phyloP scores from a whole-genome alignment of 2,329 filamentous ascomycete species.

The Fusarium sp. region DNA sequence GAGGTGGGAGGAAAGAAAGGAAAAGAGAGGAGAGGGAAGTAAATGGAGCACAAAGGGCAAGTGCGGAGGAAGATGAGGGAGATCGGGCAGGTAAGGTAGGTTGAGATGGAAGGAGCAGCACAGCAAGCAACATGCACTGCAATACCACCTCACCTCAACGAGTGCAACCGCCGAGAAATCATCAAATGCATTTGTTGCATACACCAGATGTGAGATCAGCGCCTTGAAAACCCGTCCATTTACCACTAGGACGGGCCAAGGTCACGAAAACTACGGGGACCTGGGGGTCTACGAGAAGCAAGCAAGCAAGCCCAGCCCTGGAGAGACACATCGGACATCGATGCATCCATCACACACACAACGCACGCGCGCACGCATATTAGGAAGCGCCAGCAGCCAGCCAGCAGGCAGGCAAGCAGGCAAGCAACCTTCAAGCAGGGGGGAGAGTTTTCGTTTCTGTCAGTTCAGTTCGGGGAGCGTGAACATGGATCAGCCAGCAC shows the following conservation, averaged over 20 bases:
- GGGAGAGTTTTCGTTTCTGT: conserved; percentile 19
- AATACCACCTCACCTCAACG: conserved; percentile 7
- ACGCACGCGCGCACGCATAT: conserved; percentile 7
- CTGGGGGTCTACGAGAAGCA: conserved; percentile 12
- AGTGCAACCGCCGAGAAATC: conserved; percentile 33
- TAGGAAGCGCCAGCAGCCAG: conserved; percentile 12
- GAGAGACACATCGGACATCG: conserved; percentile 23
- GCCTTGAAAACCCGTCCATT: conserved; percentile 22
- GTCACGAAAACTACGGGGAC: conserved; percentile 20
- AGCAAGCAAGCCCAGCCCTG: conserved; percentile 10
- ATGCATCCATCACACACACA: conserved; percentile 16
- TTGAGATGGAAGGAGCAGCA: conserved; percentile 19
- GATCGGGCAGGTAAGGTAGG: conserved; percentile 10
- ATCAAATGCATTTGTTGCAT: conserved; percentile 22
- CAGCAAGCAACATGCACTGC: conserved; percentile 7
- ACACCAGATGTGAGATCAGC: conserved; percentile 41
- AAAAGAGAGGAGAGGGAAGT: conserved; percentile 29
- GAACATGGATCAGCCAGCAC: conserved; percentile 36
- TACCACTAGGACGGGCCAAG: conserved; percentile 17
- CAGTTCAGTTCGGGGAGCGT: conserved; percentile 27
- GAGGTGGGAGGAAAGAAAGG: conserved; percentile 18
- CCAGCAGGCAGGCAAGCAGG: conserved; percentile 4
- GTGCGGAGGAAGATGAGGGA: conserved; percentile 30
- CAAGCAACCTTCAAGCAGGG: conserved; percentile 7
- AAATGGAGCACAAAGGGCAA: conserved; percentile 29